Conservation (phyloP, 2,329 filamentous ascomycete species). For the Aspergillus pseudotamarii region DNA sequence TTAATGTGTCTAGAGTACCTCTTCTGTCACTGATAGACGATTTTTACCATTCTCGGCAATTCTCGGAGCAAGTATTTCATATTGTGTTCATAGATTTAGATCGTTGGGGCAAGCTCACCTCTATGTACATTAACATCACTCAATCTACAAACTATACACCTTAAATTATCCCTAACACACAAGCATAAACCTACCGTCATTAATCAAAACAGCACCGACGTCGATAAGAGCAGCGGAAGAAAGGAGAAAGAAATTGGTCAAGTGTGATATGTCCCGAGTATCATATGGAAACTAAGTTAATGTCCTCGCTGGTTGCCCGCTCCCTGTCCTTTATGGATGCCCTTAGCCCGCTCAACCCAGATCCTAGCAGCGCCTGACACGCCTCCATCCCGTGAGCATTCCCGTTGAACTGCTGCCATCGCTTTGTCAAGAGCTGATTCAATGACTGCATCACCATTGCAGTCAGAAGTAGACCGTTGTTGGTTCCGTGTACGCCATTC, state of each 20-base stretch:
- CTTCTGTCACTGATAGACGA: neutral
- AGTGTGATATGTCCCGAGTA: neutral
- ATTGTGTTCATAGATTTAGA: neutral
- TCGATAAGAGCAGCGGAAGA: neutral
- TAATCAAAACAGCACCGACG: neutral
- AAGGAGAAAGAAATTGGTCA: neutral
- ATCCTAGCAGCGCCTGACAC: conserved; percentile 47
- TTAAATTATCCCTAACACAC: neutral
- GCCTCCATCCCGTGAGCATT: conserved; percentile 49
- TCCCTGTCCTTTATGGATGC: conserved; percentile 49
- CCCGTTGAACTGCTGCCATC: conserved; percentile 61
- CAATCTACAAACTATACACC: neutral
- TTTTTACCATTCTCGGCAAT: neutral
- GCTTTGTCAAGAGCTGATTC: conserved; percentile 62
- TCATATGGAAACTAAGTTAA: neutral
- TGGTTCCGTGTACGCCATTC: conserved; percentile 34
- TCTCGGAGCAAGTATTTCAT: neutral
- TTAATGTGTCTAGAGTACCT: neutral
- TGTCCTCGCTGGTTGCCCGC: conserved; percentile 35
- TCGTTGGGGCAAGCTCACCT: neutral
- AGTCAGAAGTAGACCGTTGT: neutral
- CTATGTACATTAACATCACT: neutral
- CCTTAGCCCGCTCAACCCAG: conserved; percentile 57
- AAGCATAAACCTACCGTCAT: neutral
- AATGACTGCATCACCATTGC: neutral